Evolutionary conservation across 2,329 filamentous ascomycete genomes (phyloP), one percentile per base, ranked within the genome.

Genomic region (Orbilia ellipsospora): DNA sequence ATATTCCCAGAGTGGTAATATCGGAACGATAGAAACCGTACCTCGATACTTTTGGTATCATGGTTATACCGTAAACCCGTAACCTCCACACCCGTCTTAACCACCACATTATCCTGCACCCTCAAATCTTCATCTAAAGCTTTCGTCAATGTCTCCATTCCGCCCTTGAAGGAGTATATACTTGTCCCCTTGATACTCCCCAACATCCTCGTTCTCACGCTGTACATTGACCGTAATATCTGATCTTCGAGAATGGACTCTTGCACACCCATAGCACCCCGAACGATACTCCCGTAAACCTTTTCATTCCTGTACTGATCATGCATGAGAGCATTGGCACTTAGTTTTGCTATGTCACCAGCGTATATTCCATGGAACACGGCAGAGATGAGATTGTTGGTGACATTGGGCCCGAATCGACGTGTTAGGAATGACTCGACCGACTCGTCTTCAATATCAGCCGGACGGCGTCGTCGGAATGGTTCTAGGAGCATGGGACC

Each of bases 311-410:
- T 68, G 73, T 79, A 80, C 16, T 78, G 26, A 8, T 62, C 63
- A 6, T 78, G 79, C 18, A 80, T 73, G 7, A 80, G 57, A 8
- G 78, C 73, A 78, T 88, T 88, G 56, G 88, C 88, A 82, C 93
- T 97, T 60, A 98, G 84, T 80, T 90, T 87, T 81, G 92, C 89
- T 56, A 96, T 88, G 82, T 97, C 92, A 4, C 95, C 95, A 20
- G 94, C 95, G 82, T 96, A 97, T 72, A 98, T 93, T 50, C 95
- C 95, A 82, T 98, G 95, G 63, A 93, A 82, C 1, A 89, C 81
- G 0, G 90, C 93, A 4, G 93, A 97, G 5, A 89, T 83, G 16
- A 97, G 64, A 79, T 96, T 94, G 78, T 95, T 86, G 13, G 88
- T 88, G 5, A 91, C 77, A 40, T 84, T 81, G 20, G 85, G 83